Evolutionary conservation across 441 rosid species (phyloP).

Genomic region (Kokia cookei): DNA sequence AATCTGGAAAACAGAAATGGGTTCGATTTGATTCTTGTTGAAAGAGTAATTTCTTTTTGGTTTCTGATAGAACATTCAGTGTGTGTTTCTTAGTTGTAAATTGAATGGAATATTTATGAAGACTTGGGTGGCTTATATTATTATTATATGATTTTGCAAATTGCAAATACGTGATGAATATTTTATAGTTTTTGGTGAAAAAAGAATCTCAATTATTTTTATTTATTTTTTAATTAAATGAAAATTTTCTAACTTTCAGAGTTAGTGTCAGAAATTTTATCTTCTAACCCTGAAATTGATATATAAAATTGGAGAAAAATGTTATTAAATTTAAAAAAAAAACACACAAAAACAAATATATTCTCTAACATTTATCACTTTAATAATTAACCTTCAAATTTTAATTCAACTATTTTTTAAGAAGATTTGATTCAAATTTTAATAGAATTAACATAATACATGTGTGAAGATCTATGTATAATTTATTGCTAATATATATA

Average conservation of each 20-base stretch:
- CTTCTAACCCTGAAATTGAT: background rate
- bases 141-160: background rate
- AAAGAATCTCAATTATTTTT: background rate
- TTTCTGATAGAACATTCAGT: slow-evolving; percentile 1
- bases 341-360: no score
- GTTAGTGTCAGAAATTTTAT: background rate
- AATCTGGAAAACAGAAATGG: background rate
- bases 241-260: background rate
- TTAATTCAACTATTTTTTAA: no score
- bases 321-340: no score
- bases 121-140: background rate
- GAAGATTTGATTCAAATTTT: no score
- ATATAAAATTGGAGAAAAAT: background rate
- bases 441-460: no score
- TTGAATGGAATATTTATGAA: slow-evolving; percentile 6
- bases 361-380: no score
- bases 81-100: slow-evolving; percentile 14
- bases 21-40: background rate
- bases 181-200: background rate
- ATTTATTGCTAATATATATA: no score
- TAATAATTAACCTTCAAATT: no score
- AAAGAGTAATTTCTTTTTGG: background rate
- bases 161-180: slow-evolving; percentile 10
- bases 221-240: background rate
- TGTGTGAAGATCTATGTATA: no score